Percentiles rank a stretch among this genome's conserved stretches.
Evolutionary conservation across 1,284 basidiomycete genomes (phyloP).

Genomic region (Lentinula novae-zelandiae): DNA sequence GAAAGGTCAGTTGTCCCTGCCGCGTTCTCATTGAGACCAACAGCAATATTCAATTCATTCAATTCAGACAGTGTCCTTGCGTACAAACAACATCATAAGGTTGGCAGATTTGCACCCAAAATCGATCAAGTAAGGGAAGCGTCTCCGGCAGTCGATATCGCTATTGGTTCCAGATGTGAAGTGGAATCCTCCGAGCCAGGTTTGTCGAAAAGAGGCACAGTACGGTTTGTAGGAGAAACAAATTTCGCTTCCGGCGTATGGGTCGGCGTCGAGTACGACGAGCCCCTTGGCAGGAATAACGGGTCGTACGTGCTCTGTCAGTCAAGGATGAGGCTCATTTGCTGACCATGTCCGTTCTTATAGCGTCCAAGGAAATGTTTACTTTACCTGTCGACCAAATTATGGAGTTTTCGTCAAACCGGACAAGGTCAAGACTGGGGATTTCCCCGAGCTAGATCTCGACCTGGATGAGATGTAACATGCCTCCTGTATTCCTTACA

Average conservation of each 20-base stretch:
- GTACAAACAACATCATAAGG: constrained; percentile 85
- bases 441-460: constrained; percentile 83
- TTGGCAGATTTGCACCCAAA: constrained; percentile 82
- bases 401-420: constrained; percentile 88
- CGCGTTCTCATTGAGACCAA: neutral
- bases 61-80: constrained; percentile 81
- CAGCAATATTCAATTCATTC: neutral
- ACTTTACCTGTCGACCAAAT: constrained; percentile 77
- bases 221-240: constrained; percentile 82
- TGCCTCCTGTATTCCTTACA: neutral
- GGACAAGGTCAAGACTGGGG: constrained; percentile 80
- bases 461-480: constrained; percentile 69
- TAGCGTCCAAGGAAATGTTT: constrained; percentile 82
- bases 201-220: constrained; percentile 76
- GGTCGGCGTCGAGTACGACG: constrained; percentile 96
- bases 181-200: constrained; percentile 68
- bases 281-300: constrained; percentile 94
- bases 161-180: constrained; percentile 77
- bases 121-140: constrained; percentile 25
- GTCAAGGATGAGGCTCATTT: neutral
- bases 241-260: constrained; percentile 78
- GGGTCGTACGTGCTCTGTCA: constrained; percentile 67
- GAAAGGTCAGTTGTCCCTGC: constrained; percentile 46
- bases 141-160: constrained; percentile 38
- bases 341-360: constrained; percentile 4